Evolutionary conservation across 805 yeast genomes (phyloP), one percentile per base, ranked within the genome.

Genomic region (Teunomyces stri): DNA sequence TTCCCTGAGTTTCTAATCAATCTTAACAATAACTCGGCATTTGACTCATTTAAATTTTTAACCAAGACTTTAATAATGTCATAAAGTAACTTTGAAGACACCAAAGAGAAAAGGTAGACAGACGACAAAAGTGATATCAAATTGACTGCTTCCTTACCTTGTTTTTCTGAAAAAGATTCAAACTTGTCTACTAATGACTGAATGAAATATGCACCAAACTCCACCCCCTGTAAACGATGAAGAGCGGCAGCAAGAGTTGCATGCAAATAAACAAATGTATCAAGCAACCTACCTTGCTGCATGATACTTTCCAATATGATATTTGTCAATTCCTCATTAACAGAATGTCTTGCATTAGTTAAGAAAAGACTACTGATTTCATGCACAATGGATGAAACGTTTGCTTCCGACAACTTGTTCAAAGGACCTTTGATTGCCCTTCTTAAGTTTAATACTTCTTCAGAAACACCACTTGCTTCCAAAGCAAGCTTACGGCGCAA

Each of bases 331-430:
- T 79, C 79, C 47, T 85, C 87, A 44, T 82, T 89, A 16, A 90
- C 95, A n/a, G 78, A 62, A 46, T 89, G 90, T 53, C 97, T 78
- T 3, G 99, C 84, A 56, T 89, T 74, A 6, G 74, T 75, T 51
- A 74, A 66, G 57, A 81, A 94, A 1, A 89, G 66, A 0, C 72
- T 74, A 55, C 82, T 83, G 44, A 94, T 68, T 21, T 88, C 89
- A 49, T 79, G 76, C 16, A 87, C 81, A 44, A 91, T 88, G 2
- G 84, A 70, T 10, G 79, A 71, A 25, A 91, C 72, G 51, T 91
- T 94, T 0, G 95, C 82, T 56, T 92, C 98, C 0, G 97, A 87
- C n/a, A 94, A 74, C 64, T 83, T 85, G 64, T 94, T 94, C 57
- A 94, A 71, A 1, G 89, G 82, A 49, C 97, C 91, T 58, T 90